A percentile compares a stretch with the other conserved stretches of the same genome.
These are phyloP conservation scores for Candida peoriensis DNA, from an alignment of 805 yeast species.

Conservation along the genomic window DNA sequence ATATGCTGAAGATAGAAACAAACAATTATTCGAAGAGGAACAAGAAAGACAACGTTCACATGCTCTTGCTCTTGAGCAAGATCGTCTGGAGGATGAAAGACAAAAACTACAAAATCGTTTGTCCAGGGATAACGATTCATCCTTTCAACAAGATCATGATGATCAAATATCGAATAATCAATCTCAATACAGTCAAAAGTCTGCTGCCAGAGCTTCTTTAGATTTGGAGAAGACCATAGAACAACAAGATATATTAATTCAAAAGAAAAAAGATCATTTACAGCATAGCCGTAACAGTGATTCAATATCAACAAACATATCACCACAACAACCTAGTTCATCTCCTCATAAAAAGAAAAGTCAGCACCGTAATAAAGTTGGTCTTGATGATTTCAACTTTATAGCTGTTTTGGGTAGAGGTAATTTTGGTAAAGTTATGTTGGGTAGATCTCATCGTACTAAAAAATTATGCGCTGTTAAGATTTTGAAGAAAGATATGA, in stretches of 20 bases:
- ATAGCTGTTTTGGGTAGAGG: slow-evolving; percentile 97
- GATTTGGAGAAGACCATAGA: slow-evolving; percentile 2
- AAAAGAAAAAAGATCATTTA: slow-evolving; percentile 8
- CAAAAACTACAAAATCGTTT: slow-evolving; percentile 16
- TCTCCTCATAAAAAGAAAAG: slow-evolving; percentile 18
- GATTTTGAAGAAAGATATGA: slow-evolving; percentile 92
- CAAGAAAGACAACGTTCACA: slow-evolving; percentile 2
- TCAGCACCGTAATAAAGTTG: slow-evolving; percentile 63
- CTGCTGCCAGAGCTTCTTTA: slow-evolving; percentile 1
- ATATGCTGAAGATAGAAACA: slow-evolving; percentile 13
- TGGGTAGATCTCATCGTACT: slow-evolving; percentile 87
- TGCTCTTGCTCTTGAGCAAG: slow-evolving; percentile 7
- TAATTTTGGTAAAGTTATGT: slow-evolving; percentile 96
- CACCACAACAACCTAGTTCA: slow-evolving; percentile 12
- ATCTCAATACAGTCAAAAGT: slow-evolving; percentile 3
- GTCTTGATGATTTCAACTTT: slow-evolving; percentile 91
- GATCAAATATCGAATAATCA: slow-evolving; percentile 4
- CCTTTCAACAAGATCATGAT: slow-evolving; percentile 14
- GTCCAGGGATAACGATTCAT: slow-evolving; percentile 14
- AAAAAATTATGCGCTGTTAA: slow-evolving; percentile 87
- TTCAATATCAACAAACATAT: slow-evolving; percentile 4
- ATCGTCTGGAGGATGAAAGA: slow-evolving; percentile 18
- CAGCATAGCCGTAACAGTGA: slow-evolving; percentile 1
- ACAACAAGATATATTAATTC: slow-evolving; percentile 1
- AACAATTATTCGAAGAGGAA: slow-evolving; percentile 5